phyloP scores from a whole-genome alignment of 2,329 filamentous ascomycete genomes.

The Didymella sp. region DNA sequence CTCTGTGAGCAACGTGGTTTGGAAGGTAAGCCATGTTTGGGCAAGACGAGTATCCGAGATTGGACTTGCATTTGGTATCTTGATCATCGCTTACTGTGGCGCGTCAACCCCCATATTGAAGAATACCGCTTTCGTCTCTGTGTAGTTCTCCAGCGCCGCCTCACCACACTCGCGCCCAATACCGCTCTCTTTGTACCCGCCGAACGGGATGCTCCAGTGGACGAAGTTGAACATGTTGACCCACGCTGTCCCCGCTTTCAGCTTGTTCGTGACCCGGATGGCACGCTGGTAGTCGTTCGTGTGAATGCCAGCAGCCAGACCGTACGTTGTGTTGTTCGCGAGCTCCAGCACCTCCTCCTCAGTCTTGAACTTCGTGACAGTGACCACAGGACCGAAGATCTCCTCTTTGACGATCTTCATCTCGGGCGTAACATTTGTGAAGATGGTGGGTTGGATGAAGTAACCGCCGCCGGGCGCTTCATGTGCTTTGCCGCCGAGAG shows the following conservation, averaged over 20 bases:
- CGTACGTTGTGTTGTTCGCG: conserved; percentile 51
- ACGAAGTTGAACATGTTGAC: conserved; percentile 40
- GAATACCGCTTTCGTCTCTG: conserved; percentile 41
- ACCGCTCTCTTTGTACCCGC: conserved; percentile 44
- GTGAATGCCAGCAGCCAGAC: conserved; percentile 49
- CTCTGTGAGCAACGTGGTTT: conserved; percentile 38
- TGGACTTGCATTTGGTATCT: no score
- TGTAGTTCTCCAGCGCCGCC: conserved; percentile 54
- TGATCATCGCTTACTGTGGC: conserved; percentile 5
- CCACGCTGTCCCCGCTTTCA: conserved; percentile 47
- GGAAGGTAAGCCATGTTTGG: no score
- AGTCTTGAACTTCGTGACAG: conserved; percentile 47
- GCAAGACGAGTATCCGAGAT: no score
- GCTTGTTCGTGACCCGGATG: conserved; percentile 41
- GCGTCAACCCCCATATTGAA: conserved; percentile 20
- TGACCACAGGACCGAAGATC: conserved; percentile 50
- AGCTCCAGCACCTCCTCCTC: conserved; percentile 50
- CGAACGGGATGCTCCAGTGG: conserved; percentile 13
- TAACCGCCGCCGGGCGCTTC: conserved; percentile 30
- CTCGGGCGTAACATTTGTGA: conserved; percentile 43
- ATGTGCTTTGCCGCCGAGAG: conserved; percentile 41
- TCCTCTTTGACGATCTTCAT: conserved; percentile 49
- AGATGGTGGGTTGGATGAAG: conserved; percentile 31
- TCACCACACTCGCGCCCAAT: conserved; percentile 56
- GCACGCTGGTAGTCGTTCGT: conserved; percentile 51